A percentile compares a stretch with the other conserved stretches of the same genome.
phyloP scores from a whole-genome alignment of 257 asterid species.

The Lycium ferocissimum region DNA sequence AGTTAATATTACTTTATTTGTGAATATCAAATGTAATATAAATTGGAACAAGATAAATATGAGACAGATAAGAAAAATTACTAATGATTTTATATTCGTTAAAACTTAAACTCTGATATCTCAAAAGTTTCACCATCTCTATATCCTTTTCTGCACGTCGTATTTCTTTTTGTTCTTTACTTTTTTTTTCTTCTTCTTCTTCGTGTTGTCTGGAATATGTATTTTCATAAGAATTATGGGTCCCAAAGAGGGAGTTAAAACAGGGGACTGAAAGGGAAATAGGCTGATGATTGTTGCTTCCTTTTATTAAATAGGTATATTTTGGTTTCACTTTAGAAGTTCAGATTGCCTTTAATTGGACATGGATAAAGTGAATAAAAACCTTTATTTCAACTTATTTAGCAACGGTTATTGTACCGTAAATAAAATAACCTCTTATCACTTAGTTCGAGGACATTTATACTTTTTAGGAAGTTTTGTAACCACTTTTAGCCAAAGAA shows the following conservation, averaged over 20 bases:
- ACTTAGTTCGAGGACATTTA: too few species aligned
- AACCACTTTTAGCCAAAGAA: too few species aligned
- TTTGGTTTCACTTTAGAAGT: neutral
- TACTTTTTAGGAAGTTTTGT: too few species aligned
- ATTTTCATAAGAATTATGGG: constrained; percentile 1
- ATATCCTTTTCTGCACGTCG: too few species aligned
- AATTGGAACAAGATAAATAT: too few species aligned
- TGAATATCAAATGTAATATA: too few species aligned
- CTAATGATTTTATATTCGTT: neutral
- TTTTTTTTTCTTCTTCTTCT: too few species aligned
- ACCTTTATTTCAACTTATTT: neutral
- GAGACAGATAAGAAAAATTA: neutral
- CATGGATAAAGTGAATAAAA: neutral
- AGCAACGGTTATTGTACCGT: neutral
- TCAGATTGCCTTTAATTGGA: constrained; percentile 9
- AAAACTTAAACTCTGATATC: neutral
- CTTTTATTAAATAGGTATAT: neutral
- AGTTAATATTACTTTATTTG: too few species aligned
- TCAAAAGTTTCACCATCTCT: neutral
- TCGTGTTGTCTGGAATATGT: neutral
- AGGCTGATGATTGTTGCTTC: neutral
- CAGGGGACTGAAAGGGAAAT: neutral
- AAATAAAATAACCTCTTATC: too few species aligned
- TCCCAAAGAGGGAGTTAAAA: neutral
- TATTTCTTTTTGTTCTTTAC: neutral